Evolutionary conservation across 2,329 filamentous ascomycete species (phyloP).

Genomic region (Diaporthe caulivora): DNA sequence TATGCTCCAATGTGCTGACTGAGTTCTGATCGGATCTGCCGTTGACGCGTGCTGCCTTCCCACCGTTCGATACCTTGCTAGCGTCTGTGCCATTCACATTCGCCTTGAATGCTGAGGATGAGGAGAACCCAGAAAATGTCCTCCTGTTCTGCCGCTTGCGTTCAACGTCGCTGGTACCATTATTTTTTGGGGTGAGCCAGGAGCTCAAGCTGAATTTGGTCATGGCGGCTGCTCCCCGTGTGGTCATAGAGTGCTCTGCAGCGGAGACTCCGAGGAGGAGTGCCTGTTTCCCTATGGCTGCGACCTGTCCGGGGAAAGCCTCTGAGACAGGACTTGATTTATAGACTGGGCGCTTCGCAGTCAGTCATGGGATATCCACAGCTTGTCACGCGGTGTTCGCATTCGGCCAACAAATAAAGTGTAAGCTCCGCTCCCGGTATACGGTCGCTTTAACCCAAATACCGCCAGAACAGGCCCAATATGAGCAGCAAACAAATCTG

Average conservation of each 20-base stretch:
- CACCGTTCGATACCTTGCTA: not conserved
- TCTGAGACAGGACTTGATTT: not conserved
- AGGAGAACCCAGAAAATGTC: conserved; percentile 48
- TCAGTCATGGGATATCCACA: not conserved
- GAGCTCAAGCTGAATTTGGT: conserved; percentile 51
- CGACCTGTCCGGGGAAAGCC: not conserved
- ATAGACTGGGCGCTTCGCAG: not conserved
- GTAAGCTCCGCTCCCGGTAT: not conserved
- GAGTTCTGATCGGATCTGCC: conserved; percentile 6
- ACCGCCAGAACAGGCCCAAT: not conserved
- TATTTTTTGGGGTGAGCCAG: conserved; percentile 47
- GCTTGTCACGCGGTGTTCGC: not conserved
- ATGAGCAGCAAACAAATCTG: conserved; percentile 6
- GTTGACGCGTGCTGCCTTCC: not conserved
- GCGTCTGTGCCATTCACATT: conserved; percentile 37
- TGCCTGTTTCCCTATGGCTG: conserved; percentile 3
- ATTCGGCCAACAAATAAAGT: not conserved
- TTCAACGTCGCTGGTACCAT: conserved; percentile 42
- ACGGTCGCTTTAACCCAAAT: not conserved
- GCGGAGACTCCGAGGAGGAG: conserved; percentile 8
- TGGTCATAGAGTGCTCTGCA: not conserved
- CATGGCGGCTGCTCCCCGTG: conserved; percentile 45
- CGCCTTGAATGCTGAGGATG: conserved; percentile 41
- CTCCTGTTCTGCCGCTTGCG: conserved; percentile 51
- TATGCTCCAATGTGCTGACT: not conserved